phyloP scores from a whole-genome alignment of 345 rosid species.

The Eucalyptus victrix region DNA sequence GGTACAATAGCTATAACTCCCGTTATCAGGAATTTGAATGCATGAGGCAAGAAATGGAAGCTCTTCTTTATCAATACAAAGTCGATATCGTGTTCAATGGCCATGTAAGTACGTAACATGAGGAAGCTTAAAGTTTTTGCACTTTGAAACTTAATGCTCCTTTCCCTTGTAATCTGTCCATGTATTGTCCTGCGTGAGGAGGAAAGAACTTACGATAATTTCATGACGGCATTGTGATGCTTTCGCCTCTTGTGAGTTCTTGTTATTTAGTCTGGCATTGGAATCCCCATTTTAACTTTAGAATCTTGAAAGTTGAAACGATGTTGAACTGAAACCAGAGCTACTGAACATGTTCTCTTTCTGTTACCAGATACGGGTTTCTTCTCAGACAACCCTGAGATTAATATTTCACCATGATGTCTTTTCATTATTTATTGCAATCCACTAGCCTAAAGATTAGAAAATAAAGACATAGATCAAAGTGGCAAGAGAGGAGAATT shows the following conservation, averaged over 20 bases:
- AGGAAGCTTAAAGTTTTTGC: not conserved
- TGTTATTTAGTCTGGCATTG: not conserved
- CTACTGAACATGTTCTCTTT: not conserved
- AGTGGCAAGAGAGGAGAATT: not conserved
- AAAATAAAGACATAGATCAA: not conserved
- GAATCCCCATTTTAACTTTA: not conserved
- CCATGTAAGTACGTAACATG: conserved; percentile 36
- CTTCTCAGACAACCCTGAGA: not conserved
- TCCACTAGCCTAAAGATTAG: not conserved
- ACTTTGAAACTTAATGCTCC: not conserved
- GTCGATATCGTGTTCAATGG: conserved; percentile 69
- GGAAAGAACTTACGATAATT: not conserved
- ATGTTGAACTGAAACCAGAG: not conserved
- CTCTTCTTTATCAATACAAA: conserved; percentile 55
- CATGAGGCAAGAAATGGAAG: conserved; percentile 88
- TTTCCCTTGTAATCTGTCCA: not conserved
- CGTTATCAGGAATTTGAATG: conserved; percentile 90
- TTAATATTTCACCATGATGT: not conserved
- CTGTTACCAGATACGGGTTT: not conserved
- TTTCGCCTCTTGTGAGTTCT: not conserved
- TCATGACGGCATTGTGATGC: not conserved
- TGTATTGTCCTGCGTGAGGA: not conserved
- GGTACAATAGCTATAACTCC: conserved; percentile 73
- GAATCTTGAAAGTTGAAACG: not conserved
- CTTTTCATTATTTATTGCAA: not conserved